phyloP scores from a whole-genome alignment of 2,329 filamentous ascomycete genomes.

The Metarhizium sp. region DNA sequence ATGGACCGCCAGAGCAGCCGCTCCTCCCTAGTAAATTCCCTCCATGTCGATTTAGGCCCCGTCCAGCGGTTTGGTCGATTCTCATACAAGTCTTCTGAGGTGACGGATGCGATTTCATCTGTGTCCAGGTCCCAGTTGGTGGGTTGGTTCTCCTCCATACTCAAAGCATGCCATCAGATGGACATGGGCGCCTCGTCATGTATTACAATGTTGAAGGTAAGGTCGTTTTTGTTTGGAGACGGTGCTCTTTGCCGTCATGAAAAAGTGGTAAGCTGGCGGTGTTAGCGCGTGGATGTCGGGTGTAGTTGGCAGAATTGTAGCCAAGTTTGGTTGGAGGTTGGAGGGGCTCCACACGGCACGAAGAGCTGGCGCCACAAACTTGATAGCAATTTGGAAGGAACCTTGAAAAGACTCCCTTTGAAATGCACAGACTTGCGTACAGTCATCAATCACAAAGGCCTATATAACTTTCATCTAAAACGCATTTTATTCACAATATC shows the following conservation, averaged over 20 bases:
- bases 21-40: conserved; percentile 49
- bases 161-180: neutral
- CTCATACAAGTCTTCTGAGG: conserved; percentile 35
- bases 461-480: neutral
- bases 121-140: conserved; percentile 32
- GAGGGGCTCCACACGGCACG: neutral
- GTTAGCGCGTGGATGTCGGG: neutral
- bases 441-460: neutral
- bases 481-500: neutral
- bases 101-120: conserved; percentile 36
- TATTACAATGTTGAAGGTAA: neutral
- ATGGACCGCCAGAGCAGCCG: conserved; percentile 54
- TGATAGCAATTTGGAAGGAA: too few species aligned
- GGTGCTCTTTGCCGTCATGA: neutral
- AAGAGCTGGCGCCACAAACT: neutral
- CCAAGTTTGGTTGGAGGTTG: neutral
- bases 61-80: conserved; percentile 62
- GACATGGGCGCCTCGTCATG: neutral
- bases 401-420: too few species aligned
- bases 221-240: neutral
- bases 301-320: neutral
- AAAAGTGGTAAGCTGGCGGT: too few species aligned
- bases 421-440: too few species aligned
- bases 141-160: neutral
- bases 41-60: conserved; percentile 62